Conservation (phyloP, 148 eudicot species). For the Vaccinium corymbosum region DNA sequence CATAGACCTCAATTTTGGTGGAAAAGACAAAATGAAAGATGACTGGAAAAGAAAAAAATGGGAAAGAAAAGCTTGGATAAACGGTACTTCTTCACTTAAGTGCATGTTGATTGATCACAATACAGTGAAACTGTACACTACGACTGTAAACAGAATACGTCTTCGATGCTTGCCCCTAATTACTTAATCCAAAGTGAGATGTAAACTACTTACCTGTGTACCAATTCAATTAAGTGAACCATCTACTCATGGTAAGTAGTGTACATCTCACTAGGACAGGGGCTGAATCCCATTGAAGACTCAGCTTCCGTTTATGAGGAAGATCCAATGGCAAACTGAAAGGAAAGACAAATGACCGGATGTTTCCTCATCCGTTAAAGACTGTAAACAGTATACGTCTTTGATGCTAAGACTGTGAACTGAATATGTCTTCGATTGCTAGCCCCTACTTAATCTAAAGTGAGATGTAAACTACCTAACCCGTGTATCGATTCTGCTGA, state of each 20-base stretch:
- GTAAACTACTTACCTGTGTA: background rate
- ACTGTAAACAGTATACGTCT: background rate
- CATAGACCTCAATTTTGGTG: too few relatives aligned
- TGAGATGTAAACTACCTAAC: constrained; percentile 11
- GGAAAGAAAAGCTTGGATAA: background rate
- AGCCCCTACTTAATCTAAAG: background rate
- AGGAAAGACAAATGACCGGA: constrained; percentile 19
- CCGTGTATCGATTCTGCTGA: background rate
- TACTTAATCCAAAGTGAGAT: background rate
- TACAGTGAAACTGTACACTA: background rate
- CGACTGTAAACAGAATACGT: background rate
- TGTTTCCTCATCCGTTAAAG: constrained; percentile 20
- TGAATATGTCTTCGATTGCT: background rate
- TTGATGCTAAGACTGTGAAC: background rate
- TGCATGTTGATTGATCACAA: background rate
- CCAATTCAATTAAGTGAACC: constrained; percentile 12
- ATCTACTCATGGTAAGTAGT: constrained; percentile 41
- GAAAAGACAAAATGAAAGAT: background rate
- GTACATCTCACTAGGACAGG: constrained; percentile 41
- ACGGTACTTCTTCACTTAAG: background rate
- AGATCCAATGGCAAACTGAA: constrained; percentile 25
- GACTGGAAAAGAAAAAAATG: background rate
- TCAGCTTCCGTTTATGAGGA: constrained; percentile 37
- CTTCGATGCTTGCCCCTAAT: background rate
- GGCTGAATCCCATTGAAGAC: constrained; percentile 35